Conservation (phyloP, 169 alveolate genomes). For the Plasmodium cynomolgi region DNA sequence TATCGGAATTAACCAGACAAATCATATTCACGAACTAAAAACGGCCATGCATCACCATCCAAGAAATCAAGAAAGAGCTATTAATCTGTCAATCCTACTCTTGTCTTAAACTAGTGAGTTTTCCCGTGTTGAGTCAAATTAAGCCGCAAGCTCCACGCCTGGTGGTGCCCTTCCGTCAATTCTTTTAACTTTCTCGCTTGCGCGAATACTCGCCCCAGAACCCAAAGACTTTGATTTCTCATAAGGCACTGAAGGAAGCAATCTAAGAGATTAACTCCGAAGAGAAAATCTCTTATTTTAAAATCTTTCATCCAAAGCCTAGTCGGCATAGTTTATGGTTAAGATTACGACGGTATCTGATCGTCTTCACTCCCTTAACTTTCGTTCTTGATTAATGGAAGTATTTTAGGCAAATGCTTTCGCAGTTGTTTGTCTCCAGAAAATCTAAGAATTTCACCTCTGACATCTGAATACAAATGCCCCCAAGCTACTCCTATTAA, state of each 20-base stretch:
- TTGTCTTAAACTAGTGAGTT: slow-evolving; percentile 93
- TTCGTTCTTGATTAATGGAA: slow-evolving; percentile 94
- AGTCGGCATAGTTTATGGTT: slow-evolving; percentile 94
- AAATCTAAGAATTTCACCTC: slow-evolving; percentile 94
- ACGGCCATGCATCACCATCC: slow-evolving; percentile 95
- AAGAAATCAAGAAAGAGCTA: slow-evolving; percentile 91
- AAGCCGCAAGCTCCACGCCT: slow-evolving; percentile 95
- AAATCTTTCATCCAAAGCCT: slow-evolving; percentile 75
- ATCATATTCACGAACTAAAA: slow-evolving; percentile 89
- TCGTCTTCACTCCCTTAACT: slow-evolving; percentile 94
- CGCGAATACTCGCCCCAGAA: slow-evolving; percentile 97
- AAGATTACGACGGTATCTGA: slow-evolving; percentile 94
- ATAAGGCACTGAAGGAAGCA: slow-evolving; percentile 90
- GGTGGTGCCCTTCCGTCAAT: slow-evolving; percentile 95
- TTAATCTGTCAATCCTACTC: slow-evolving; percentile 92
- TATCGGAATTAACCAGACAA: slow-evolving; percentile 87
- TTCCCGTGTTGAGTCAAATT: slow-evolving; percentile 93
- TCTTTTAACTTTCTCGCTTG: slow-evolving; percentile 96
- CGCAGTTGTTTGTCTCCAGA: slow-evolving; percentile 93
- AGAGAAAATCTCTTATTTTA: background rate
- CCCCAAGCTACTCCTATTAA: slow-evolving; percentile 93
- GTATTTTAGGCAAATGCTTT: slow-evolving; percentile 93
- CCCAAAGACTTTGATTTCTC: slow-evolving; percentile 94
- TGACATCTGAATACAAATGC: slow-evolving; percentile 93
- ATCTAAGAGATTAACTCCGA: slow-evolving; percentile 88